Evolutionary conservation across 1,284 basidiomycete species (phyloP).

Genomic region (Cutaneotrichosporon spelunceum): DNA sequence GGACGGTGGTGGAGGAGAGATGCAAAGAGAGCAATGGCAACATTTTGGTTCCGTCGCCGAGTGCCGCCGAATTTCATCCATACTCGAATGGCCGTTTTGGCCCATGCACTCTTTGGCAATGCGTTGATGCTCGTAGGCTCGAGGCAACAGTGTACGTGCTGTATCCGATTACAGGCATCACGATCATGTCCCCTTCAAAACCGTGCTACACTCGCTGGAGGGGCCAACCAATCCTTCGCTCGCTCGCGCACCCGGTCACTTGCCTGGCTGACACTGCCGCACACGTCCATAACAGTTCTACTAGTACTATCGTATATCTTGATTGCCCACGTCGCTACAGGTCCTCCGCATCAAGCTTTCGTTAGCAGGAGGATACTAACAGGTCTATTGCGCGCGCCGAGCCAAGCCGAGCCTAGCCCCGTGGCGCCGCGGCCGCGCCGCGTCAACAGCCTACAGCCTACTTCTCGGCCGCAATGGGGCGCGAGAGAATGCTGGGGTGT

Average conservation of each 20-base stretch:
- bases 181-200: no score
- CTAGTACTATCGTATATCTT: conserved; percentile 1
- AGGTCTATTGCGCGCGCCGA: not conserved
- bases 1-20: no score
- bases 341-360: not conserved
- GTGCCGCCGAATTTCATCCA: conserved; percentile 3
- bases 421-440: not conserved
- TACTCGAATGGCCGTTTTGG: not conserved
- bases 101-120: no score
- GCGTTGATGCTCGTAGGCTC: no score
- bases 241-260: no score
- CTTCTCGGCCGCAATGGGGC: conserved; percentile 9
- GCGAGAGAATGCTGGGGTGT: conserved; percentile 5
- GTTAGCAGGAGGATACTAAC: not conserved
- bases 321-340: not conserved
- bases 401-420: no score
- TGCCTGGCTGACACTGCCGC: no score
- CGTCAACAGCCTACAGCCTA: not conserved
- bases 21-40: not conserved
- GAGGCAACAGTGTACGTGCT: no score
- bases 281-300: conserved; percentile 1
- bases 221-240: no score
- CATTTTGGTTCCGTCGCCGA: conserved; percentile 11
- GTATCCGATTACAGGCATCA: no score
- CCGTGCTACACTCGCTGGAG: no score